Evolutionary conservation across 23 red algal species (phyloP).

Genomic region (Agarophyton chilense): DNA sequence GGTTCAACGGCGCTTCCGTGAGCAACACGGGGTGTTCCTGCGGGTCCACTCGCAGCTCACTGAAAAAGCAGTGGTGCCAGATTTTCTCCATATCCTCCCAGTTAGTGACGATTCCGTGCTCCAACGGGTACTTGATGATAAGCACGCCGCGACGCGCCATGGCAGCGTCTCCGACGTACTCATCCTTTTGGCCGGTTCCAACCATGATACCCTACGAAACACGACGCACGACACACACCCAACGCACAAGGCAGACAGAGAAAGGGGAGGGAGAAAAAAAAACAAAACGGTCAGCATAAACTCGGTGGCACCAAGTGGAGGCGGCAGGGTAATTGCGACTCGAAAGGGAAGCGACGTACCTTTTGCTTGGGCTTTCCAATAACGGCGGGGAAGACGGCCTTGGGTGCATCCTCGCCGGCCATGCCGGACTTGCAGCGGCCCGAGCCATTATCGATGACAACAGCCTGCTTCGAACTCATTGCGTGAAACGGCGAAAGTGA

Average conservation of each 20-base stretch:
- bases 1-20: constrained; percentile 98
- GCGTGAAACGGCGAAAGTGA: background rate
- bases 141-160: constrained; percentile 96
- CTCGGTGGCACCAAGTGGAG: too few relatives aligned
- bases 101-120: constrained; percentile 99
- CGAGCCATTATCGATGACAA: constrained; percentile 99
- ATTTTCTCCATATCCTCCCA: constrained; percentile 99
- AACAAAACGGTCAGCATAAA: background rate
- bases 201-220: constrained; percentile 86
- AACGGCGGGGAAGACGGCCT: constrained; percentile 95
- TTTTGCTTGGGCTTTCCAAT: constrained; percentile 93
- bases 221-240: too few relatives aligned
- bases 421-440: constrained; percentile 95
- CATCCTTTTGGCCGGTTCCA: constrained; percentile 95
- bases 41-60: constrained; percentile 94
- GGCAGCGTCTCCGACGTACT: constrained; percentile 97
- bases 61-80: constrained; percentile 97
- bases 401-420: constrained; percentile 97
- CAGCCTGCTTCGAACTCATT: constrained; percentile 75
- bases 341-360: background rate
- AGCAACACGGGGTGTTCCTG: constrained; percentile 94
- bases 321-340: background rate
- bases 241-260: too few relatives aligned
- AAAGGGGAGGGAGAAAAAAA: too few relatives aligned
- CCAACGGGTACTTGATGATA: constrained; percentile 97